phyloP scores from a whole-genome alignment of 2,329 filamentous ascomycete species.

The Botryotinia narcissicola region DNA sequence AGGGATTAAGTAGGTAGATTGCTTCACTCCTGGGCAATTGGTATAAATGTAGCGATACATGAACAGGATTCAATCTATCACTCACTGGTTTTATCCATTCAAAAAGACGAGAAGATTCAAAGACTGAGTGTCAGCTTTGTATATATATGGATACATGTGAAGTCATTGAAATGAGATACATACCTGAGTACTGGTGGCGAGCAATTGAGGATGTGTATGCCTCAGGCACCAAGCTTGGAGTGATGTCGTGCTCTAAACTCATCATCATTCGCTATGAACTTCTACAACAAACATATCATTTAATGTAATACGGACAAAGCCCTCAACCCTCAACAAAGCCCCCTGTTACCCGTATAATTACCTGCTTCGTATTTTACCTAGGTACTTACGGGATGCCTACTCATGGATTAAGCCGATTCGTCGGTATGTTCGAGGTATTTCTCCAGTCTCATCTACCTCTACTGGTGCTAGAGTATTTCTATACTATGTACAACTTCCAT shows the following conservation, averaged over 20 bases:
- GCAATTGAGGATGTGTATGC: not conserved
- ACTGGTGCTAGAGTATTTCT: constrained; percentile 4
- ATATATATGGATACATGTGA: not conserved
- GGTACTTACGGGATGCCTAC: constrained; percentile 10
- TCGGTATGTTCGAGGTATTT: constrained; percentile 34
- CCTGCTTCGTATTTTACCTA: not conserved
- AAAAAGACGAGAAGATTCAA: not conserved
- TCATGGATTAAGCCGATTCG: constrained; percentile 16
- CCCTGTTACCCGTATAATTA: constrained; percentile 12
- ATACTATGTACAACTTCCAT: constrained; percentile 4
- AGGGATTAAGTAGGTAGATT: not conserved
- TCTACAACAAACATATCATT: not conserved
- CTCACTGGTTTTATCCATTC: not conserved
- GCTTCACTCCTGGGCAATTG: not conserved
- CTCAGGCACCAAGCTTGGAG: not conserved
- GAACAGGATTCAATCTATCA: not conserved
- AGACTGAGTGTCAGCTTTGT: not conserved
- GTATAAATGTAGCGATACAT: not conserved
- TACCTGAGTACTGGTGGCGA: not conserved
- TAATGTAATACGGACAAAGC: constrained; percentile 2
- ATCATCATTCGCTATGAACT: constrained; percentile 6
- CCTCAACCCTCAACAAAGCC: not conserved
- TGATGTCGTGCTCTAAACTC: constrained; percentile 11
- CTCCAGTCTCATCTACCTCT: constrained; percentile 12
- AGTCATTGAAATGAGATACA: not conserved